Base-by-base conservation (phyloP, 148 eudicot species). In the Selenicereus undatus region DNA sequence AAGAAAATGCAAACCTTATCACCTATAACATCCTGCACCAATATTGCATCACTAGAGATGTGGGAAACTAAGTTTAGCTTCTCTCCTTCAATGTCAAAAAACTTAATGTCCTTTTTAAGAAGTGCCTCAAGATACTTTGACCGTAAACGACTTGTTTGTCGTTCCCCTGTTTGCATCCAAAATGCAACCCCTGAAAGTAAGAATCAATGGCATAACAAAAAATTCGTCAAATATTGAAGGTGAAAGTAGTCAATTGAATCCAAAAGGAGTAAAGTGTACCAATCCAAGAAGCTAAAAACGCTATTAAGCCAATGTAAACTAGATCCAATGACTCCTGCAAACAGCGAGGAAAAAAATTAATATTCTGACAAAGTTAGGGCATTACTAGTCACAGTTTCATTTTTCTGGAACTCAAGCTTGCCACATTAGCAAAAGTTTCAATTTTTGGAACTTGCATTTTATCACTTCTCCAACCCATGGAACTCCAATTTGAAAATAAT, bases 101-200 rank as follows among this genome's bases (percentile, higher is more conserved):
- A 88, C 4, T 71, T 36, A 30, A 91, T 88, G 54, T 88, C 85
- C 83, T 86, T 87, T 68, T 77, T 84, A 52, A 89, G 76, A 39
- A 89, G 80, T n/a, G 90, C 88, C 74, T 85, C 81, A 1, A 91
- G 87, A 83, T 89, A 91, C 77, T 82, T 77, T 71, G 85, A 76
- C 26, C 92, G 83, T 42, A 91, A 72, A 29, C 82, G 83, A 16
- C 86, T 84, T 66, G 91, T 80, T 79, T 91, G 94, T 43, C 94
- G 87, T 52, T 91, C 94, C 39, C 94, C 92, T 2, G 94, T 88
- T 65, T 91, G 91, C 83, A 78, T 85, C 94, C 94, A 91, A 58
- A 83, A 89, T 78, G 92, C 92, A 71, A 92, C 94, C 58, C 92
- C 94, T 90, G 81, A 77, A 73, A 17, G 58, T 13, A 43, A 62